A percentile compares a stretch with the other conserved stretches of the same genome.
phyloP scores from a whole-genome alignment of 2,329 filamentous ascomycete genomes.

The Colletotrichum eleusines region DNA sequence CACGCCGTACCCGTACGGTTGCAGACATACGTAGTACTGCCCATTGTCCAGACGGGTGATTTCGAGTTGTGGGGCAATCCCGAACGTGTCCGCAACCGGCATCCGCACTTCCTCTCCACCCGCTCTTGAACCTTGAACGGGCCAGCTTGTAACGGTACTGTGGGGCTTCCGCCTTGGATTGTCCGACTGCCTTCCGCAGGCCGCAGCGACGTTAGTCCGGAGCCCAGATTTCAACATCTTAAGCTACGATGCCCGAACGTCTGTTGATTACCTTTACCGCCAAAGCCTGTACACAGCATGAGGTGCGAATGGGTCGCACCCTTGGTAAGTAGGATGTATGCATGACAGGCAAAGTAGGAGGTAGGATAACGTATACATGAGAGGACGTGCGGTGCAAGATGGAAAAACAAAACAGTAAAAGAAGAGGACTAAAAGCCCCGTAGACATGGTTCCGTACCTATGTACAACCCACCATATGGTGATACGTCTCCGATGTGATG shows the following conservation, averaged over 20 bases:
- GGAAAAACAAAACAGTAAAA: not conserved
- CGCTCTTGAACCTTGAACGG: not conserved
- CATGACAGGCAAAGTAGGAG: slow-evolving; percentile 13
- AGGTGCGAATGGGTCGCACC: slow-evolving; percentile 14
- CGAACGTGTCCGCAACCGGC: slow-evolving; percentile 3
- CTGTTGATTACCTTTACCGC: not conserved
- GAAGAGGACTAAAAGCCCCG: not conserved
- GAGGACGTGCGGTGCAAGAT: not conserved
- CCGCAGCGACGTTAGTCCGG: slow-evolving; percentile 11
- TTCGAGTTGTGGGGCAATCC: not conserved
- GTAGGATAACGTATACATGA: not conserved
- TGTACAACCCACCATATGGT: not conserved
- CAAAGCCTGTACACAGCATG: not conserved
- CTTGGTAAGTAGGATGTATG: not conserved
- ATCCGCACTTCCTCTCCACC: slow-evolving; percentile 5
- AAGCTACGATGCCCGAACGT: slow-evolving; percentile 13
- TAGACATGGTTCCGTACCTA: not conserved
- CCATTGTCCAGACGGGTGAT: slow-evolving; percentile 19
- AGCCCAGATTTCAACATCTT: slow-evolving; percentile 4
- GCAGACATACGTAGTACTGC: not conserved
- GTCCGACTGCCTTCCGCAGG: not conserved
- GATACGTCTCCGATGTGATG: slow-evolving; percentile 10
- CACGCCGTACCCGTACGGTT: slow-evolving; percentile 1
- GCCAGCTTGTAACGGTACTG: not conserved
- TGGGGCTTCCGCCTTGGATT: not conserved